These are phyloP conservation scores for Trichophyton equinum DNA, from an alignment of 2,329 filamentous ascomycete species.

Conservation along the genomic window DNA sequence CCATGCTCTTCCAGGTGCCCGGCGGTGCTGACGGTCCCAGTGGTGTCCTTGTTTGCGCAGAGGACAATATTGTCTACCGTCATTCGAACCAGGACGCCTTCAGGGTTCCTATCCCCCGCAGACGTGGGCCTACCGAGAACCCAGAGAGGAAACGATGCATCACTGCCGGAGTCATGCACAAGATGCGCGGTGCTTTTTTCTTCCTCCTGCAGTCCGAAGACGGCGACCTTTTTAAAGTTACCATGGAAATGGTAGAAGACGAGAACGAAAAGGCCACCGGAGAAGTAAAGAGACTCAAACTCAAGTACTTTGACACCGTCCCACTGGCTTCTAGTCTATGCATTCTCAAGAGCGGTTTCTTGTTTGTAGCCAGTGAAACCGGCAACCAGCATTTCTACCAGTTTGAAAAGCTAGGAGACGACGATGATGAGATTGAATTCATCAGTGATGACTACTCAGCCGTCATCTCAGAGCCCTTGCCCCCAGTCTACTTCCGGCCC, in stretches of 20 bases:
- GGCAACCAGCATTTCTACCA: slow-evolving; percentile 94
- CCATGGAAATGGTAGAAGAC: slow-evolving; percentile 78
- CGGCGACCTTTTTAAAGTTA: slow-evolving; percentile 96
- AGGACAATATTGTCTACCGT: slow-evolving; percentile 92
- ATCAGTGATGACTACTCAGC: slow-evolving; percentile 69
- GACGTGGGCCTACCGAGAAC: slow-evolving; percentile 80
- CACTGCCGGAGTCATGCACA: slow-evolving; percentile 90
- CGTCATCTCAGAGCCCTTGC: slow-evolving; percentile 58
- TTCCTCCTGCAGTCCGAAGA: slow-evolving; percentile 93
- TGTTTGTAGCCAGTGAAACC: slow-evolving; percentile 84
- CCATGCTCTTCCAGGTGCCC: slow-evolving; percentile 86
- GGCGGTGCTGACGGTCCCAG: slow-evolving; percentile 88
- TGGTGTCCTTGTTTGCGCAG: slow-evolving; percentile 85
- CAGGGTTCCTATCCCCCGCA: slow-evolving; percentile 75
- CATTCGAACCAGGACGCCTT: slow-evolving; percentile 89
- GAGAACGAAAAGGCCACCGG: slow-evolving; percentile 64
- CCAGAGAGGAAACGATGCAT: slow-evolving; percentile 80
- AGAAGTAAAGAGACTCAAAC: slow-evolving; percentile 70
- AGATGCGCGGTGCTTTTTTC: slow-evolving; percentile 92
- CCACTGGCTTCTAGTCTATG: slow-evolving; percentile 77
- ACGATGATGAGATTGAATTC: slow-evolving; percentile 81
- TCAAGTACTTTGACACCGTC: slow-evolving; percentile 97
- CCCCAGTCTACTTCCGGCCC: slow-evolving; percentile 74
- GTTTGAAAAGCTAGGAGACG: slow-evolving; percentile 92
- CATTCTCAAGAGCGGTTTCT: slow-evolving; percentile 88